Conservation (phyloP, 208 protist genomes). For the Leishmania martiniquensis region DNA sequence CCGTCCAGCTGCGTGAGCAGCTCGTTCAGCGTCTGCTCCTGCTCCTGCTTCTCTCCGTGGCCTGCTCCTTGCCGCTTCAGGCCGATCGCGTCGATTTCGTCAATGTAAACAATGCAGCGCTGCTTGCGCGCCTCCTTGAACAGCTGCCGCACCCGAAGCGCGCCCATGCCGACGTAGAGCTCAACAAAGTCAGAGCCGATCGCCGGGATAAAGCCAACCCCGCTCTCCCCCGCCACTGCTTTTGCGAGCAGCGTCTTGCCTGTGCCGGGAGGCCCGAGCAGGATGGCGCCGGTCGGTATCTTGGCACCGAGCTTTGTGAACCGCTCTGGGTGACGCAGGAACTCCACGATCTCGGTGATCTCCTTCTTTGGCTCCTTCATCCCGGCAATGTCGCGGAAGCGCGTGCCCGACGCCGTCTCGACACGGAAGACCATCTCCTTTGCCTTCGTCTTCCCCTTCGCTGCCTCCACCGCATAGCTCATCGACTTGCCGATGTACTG, state of each 20-base stretch:
- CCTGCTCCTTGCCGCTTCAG: conserved; percentile 65
- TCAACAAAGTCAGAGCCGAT: conserved; percentile 97
- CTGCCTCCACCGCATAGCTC: conserved; percentile 46
- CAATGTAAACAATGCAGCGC: conserved; percentile 97
- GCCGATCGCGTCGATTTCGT: conserved; percentile 98
- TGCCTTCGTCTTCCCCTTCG: conserved; percentile 50
- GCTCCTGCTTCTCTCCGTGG: conserved; percentile 92
- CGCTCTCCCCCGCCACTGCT: conserved; percentile 92
- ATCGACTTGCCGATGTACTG: conserved; percentile 68
- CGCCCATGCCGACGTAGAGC: conserved; percentile 97
- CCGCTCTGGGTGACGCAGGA: conserved; percentile 88
- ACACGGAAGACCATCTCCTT: conserved; percentile 79
- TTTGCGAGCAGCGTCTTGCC: conserved; percentile 96
- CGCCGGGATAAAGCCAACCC: conserved; percentile 92
- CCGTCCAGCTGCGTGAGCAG: conserved; percentile 98
- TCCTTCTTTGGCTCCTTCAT: conserved; percentile 97
- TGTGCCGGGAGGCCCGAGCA: conserved; percentile 93
- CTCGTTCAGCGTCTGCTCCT: conserved; percentile 98
- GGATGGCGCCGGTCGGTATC: conserved; percentile 83
- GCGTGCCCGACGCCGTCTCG: conserved; percentile 53
- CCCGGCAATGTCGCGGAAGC: conserved; percentile 88
- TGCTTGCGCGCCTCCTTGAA: conserved; percentile 94
- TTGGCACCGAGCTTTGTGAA: conserved; percentile 83
- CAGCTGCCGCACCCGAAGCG: conserved; percentile 93
- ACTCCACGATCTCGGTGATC: conserved; percentile 97